Evolutionary conservation across 257 asterid species (phyloP).

Genomic region (Solanum rostratum): DNA sequence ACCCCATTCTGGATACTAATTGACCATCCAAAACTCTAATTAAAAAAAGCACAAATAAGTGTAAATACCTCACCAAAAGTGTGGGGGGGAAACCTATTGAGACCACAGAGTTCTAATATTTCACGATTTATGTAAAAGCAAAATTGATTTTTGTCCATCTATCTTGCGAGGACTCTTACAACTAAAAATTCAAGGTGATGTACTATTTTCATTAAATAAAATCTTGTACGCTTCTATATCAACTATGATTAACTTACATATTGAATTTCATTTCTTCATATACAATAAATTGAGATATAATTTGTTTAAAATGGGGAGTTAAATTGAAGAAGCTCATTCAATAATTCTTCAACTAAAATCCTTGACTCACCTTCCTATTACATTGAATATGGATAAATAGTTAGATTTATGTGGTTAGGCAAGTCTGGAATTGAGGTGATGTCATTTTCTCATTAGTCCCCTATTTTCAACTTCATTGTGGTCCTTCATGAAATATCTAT

Average conservation of each 20-base stretch:
- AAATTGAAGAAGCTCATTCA: neutral
- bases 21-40: neutral
- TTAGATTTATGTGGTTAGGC: neutral
- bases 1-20: neutral
- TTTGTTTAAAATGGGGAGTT: neutral
- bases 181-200: too few species aligned
- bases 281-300: neutral
- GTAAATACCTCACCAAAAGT: neutral
- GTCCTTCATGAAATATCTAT: neutral
- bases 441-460: neutral
- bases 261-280: too few species aligned
- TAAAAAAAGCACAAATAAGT: neutral
- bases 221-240: too few species aligned
- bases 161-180: too few species aligned
- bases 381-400: neutral
- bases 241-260: too few species aligned
- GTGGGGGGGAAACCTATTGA: neutral
- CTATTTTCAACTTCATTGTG: neutral
- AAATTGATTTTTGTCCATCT: neutral
- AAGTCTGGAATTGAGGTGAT: neutral
- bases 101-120: neutral
- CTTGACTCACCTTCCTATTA: neutral
- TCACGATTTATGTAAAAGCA: neutral
- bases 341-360: neutral
- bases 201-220: too few species aligned